phyloP scores from a whole-genome alignment of 345 rosid species.

The Eucalyptus tenuipes region DNA sequence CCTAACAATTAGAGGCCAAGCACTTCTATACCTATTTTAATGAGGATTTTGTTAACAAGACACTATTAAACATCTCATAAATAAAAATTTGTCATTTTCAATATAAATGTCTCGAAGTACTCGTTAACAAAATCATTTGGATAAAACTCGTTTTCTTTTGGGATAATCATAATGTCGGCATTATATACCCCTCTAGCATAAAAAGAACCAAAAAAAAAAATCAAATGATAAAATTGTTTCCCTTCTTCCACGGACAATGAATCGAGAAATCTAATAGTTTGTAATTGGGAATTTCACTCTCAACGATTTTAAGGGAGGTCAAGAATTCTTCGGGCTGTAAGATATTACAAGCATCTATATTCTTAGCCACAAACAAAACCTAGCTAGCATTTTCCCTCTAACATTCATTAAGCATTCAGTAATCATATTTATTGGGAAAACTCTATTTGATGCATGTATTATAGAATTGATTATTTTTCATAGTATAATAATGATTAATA shows the following conservation, averaged over 20 bases:
- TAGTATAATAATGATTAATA: background rate
- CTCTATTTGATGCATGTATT: background rate
- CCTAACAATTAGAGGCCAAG: background rate
- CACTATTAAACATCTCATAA: background rate
- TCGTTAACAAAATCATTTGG: background rate
- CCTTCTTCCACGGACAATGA: background rate
- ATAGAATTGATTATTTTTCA: background rate
- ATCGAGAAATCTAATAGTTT: background rate
- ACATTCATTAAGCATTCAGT: background rate
- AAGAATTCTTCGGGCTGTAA: background rate
- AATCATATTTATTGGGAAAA: background rate
- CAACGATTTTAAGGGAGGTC: background rate
- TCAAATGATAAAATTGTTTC: no score
- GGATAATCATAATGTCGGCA: background rate
- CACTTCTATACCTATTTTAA: background rate
- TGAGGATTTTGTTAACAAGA: background rate
- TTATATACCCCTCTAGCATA: background rate
- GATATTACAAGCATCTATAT: background rate
- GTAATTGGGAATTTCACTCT: background rate
- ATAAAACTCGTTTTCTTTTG: background rate
- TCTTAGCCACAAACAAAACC: background rate
- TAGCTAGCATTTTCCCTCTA: background rate
- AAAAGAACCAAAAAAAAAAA: background rate
- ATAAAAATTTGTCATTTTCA: background rate
- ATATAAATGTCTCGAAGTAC: background rate